Conservation (phyloP, 1,139 yeast species). For the Taiozyma onychis region DNA sequence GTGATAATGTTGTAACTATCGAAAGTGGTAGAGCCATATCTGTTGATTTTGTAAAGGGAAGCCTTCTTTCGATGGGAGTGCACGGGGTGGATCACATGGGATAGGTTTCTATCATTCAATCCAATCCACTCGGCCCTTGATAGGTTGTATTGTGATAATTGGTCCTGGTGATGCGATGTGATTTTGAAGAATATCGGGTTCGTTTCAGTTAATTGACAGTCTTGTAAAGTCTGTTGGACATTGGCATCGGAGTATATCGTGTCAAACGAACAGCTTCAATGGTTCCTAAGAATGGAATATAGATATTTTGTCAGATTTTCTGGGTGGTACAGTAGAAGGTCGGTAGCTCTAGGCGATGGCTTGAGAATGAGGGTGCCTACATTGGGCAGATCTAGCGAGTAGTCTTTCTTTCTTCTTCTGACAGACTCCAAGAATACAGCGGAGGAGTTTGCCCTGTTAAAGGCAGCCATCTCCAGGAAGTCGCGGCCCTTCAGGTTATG, state of each 20-base stretch:
- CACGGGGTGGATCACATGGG: neutral
- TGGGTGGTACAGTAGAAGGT: conserved; percentile 2
- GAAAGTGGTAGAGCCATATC: neutral
- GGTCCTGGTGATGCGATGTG: neutral
- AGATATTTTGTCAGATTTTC: neutral
- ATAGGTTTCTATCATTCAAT: neutral
- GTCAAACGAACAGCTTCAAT: neutral
- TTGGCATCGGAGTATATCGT: neutral
- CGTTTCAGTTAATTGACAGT: neutral
- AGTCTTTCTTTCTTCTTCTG: neutral
- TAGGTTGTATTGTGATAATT: neutral
- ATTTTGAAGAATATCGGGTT: neutral
- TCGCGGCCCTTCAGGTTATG: neutral
- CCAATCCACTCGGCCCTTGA: neutral
- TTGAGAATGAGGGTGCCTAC: neutral
- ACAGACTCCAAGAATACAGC: conserved; percentile 5
- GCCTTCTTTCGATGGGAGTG: neutral
- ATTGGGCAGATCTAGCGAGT: neutral
- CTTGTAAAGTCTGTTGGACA: neutral
- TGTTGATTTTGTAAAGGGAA: neutral
- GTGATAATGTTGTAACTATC: neutral
- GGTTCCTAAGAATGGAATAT: neutral
- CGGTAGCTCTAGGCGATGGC: conserved; percentile 3
- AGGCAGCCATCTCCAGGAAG: neutral
- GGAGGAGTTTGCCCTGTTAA: conserved; percentile 2